These are phyloP conservation scores for Trichosporon sp. DNA, from an alignment of 1,284 basidiomycete genomes.

Conservation along the genomic window DNA sequence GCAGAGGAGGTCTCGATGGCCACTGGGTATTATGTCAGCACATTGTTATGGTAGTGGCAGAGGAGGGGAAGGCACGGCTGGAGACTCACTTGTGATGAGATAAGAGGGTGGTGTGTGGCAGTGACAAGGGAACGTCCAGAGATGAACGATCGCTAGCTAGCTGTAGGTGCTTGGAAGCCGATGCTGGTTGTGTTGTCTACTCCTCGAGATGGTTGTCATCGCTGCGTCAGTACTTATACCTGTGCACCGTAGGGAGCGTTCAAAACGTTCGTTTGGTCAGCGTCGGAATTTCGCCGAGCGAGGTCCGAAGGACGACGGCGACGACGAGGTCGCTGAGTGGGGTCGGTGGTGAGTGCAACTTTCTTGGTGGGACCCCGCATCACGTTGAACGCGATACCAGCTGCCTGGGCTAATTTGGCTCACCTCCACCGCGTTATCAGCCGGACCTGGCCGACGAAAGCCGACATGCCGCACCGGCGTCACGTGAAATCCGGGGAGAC, in stretches of 20 bases:
- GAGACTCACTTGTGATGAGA: constrained; percentile 6
- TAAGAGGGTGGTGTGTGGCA: not conserved
- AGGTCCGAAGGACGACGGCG: not conserved
- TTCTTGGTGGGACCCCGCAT: not conserved
- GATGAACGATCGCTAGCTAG: not conserved
- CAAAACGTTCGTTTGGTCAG: not conserved
- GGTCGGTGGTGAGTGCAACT: not conserved
- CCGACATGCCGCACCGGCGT: not conserved
- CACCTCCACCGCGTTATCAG: not conserved
- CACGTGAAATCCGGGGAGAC: not conserved
- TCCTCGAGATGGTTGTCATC: not conserved
- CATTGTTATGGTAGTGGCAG: not conserved
- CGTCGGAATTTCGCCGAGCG: constrained; percentile 2
- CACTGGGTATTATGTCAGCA: constrained; percentile 8
- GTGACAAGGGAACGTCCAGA: not conserved
- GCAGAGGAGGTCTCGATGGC: constrained; percentile 8
- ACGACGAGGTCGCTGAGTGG: not conserved
- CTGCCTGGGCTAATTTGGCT: no score
- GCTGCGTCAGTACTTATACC: not conserved
- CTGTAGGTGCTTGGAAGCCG: not conserved
- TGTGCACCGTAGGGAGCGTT: not conserved
- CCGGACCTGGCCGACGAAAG: not conserved
- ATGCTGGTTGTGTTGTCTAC: not conserved
- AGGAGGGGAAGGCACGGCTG: not conserved
- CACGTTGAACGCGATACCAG: not conserved